A percentile compares a stretch with the other conserved stretches of the same genome.
Conservation (phyloP, 805 yeast species). For the Maudiozyma pseudohumilis region DNA sequence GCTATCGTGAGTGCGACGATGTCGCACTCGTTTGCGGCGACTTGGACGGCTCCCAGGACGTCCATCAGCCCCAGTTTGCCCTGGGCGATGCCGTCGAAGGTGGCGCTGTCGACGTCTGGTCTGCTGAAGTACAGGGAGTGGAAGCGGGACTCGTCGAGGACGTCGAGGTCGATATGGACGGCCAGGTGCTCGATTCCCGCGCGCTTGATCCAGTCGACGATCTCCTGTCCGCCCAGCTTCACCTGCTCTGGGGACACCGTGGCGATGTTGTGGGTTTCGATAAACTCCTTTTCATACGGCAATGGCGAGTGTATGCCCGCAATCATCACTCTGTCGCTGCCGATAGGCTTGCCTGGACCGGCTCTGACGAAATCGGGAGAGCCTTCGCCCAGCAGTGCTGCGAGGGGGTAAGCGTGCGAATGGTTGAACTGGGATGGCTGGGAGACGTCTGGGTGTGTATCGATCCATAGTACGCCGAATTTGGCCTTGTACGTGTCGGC, state of each 20-base stretch:
- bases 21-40: not conserved
- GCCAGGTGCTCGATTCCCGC: not conserved
- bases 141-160: not conserved
- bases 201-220: not conserved
- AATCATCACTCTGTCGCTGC: not conserved
- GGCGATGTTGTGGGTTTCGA: not conserved
- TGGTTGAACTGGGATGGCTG: not conserved
- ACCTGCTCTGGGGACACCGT: not conserved
- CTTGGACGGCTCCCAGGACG: not conserved
- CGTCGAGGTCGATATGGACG: constrained; percentile 1
- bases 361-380: not conserved
- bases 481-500: not conserved
- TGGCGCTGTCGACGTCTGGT: not conserved
- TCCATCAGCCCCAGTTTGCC: not conserved
- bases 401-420: not conserved
- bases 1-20: constrained; percentile 1
- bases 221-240: not conserved
- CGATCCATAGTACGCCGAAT: constrained; percentile 2
- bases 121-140: constrained; percentile 1
- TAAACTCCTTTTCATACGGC: not conserved
- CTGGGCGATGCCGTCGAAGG: constrained; percentile 3
- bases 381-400: not conserved
- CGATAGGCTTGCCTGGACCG: not conserved
- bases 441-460: constrained; percentile 2
- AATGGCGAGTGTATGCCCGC: constrained; percentile 2